A percentile compares a stretch with the other conserved stretches of the same genome.
Evolutionary conservation across 306 rosid species (phyloP).

Genomic region (Medicago arabica): DNA sequence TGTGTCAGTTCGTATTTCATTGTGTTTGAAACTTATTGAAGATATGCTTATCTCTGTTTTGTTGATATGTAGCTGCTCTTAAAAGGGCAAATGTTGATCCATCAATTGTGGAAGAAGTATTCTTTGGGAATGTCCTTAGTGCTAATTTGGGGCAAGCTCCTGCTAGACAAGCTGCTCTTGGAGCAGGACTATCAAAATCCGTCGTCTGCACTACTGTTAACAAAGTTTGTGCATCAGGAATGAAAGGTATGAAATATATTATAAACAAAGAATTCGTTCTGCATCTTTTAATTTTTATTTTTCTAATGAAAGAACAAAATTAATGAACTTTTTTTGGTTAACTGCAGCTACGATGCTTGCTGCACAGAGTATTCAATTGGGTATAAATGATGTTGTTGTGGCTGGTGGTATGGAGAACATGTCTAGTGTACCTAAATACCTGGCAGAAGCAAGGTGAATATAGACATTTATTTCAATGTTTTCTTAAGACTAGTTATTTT

Average conservation of each 20-base stretch:
- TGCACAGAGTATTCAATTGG: slow-evolving; percentile 96
- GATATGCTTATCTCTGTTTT: slow-evolving; percentile 5
- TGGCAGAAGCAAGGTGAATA: slow-evolving; percentile 93
- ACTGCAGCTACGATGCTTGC: slow-evolving; percentile 94
- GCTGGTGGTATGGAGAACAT: slow-evolving; percentile 99
- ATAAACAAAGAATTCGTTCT: neutral
- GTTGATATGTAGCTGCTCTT: slow-evolving; percentile 74
- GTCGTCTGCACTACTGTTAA: slow-evolving; percentile 88
- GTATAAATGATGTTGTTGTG: slow-evolving; percentile 89
- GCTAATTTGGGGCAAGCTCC: slow-evolving; percentile 99
- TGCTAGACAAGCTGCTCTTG: slow-evolving; percentile 97
- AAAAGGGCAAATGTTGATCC: slow-evolving; percentile 92
- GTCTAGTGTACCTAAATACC: slow-evolving; percentile 93
- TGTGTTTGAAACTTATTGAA: slow-evolving; percentile 3
- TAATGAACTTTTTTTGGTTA: slow-evolving; percentile 27
- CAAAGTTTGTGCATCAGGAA: slow-evolving; percentile 99
- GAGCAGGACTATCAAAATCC: slow-evolving; percentile 90
- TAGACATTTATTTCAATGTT: slow-evolving; percentile 25
- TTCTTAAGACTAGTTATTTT: slow-evolving; percentile 29
- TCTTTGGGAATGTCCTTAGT: slow-evolving; percentile 94
- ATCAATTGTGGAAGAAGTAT: slow-evolving; percentile 85
- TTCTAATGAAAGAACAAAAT: neutral
- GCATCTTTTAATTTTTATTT: neutral
- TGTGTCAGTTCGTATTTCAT: slow-evolving; percentile 17
- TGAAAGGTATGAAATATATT: slow-evolving; percentile 69